Conservation (phyloP, 129 eudicot species). For the Erigeron canadensis region DNA sequence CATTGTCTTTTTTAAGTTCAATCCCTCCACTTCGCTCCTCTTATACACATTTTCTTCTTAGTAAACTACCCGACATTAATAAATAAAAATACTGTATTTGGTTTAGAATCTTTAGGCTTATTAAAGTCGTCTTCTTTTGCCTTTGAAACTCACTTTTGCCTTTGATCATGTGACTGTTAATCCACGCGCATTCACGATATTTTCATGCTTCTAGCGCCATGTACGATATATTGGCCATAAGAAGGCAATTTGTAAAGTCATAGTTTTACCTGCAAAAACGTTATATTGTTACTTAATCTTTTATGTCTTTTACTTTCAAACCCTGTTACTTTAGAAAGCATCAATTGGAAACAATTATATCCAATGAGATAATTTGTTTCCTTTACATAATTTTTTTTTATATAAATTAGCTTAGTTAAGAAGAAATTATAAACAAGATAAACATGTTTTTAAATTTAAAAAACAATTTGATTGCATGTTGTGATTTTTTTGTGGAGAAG, state of each 20-base stretch:
- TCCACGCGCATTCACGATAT: conserved; percentile 42
- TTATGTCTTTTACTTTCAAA: not conserved
- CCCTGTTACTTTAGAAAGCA: not conserved
- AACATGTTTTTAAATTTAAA: too few relatives aligned
- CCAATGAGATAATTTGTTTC: not conserved
- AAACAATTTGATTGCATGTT: too few relatives aligned
- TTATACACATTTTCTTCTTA: not conserved
- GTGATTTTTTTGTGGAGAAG: too few relatives aligned
- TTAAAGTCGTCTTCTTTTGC: conserved; percentile 32
- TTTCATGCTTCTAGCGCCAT: not conserved
- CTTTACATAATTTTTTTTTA: not conserved
- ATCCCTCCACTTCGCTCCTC: too few relatives aligned
- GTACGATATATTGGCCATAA: conserved; percentile 24
- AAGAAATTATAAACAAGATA: too few relatives aligned
- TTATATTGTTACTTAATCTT: not conserved
- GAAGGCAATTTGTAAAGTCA: conserved; percentile 8
- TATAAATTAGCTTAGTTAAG: too few relatives aligned
- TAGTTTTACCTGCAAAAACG: not conserved
- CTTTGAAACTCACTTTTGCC: conserved; percentile 29
- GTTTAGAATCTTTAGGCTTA: conserved; percentile 26
- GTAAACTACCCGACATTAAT: not conserved
- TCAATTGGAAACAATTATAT: not conserved
- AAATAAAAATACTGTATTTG: conserved; percentile 15
- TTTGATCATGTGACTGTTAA: conserved; percentile 28
- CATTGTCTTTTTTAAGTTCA: too few relatives aligned